phyloP scores from a whole-genome alignment of 2,329 filamentous ascomycete genomes.

The Trichophyton benhamiae region DNA sequence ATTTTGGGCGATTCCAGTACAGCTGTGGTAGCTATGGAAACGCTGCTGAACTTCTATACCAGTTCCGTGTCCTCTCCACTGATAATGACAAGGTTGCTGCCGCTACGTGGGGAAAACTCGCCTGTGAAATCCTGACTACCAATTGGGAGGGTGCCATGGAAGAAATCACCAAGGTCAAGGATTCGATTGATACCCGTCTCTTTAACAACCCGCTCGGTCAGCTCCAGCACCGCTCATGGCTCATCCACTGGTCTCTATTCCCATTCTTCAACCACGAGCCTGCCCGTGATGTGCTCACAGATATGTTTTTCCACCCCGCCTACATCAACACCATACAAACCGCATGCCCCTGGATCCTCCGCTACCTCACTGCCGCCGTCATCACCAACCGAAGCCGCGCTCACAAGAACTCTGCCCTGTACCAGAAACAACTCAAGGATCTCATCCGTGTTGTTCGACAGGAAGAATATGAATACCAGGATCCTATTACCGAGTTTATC shows the following conservation, averaged over 20 bases:
- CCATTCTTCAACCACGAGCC: conserved; percentile 96
- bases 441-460: conserved; percentile 89
- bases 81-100: conserved; percentile 95
- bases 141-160: conserved; percentile 93
- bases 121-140: conserved; percentile 84
- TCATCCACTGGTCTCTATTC: conserved; percentile 97
- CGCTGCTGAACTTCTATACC: conserved; percentile 86
- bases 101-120: conserved; percentile 95
- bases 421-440: conserved; percentile 99
- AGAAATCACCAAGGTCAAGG: conserved; percentile 79
- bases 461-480: conserved; percentile 93
- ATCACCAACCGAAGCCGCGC: conserved; percentile 80
- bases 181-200: conserved; percentile 83
- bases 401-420: conserved; percentile 63
- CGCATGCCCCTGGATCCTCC: conserved; percentile 87
- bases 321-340: conserved; percentile 99
- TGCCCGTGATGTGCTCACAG: conserved; percentile 79
- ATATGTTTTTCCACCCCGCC: conserved; percentile 90
- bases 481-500: conserved; percentile 92
- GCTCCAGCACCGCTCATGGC: conserved; percentile 90
- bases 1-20: conserved; percentile 96
- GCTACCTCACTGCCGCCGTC: conserved; percentile 86
- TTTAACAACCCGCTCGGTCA: conserved; percentile 95
- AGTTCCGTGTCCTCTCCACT: conserved; percentile 94
- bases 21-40: conserved; percentile 87